Evolutionary conservation across 2,329 filamentous ascomycete genomes (phyloP).

Genomic region (Colletotrichum melonis): DNA sequence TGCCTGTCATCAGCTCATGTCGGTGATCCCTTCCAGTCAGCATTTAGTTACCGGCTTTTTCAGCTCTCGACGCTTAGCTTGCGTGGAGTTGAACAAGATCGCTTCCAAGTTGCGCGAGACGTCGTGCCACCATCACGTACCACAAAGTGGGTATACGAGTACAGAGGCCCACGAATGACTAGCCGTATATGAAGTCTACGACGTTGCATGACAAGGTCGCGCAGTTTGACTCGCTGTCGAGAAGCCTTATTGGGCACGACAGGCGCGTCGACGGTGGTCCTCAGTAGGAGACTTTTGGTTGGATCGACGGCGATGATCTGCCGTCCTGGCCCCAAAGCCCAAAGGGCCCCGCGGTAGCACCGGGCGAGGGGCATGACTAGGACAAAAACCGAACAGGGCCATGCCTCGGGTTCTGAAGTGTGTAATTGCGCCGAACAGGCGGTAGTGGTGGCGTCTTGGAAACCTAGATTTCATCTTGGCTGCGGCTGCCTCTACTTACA

Average conservation of each 20-base stretch:
- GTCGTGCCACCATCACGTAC: neutral
- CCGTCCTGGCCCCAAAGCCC: neutral
- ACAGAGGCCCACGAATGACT: neutral
- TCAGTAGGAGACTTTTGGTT: conserved; percentile 1
- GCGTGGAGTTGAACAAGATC: neutral
- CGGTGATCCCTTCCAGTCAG: conserved; percentile 4
- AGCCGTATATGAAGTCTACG: neutral
- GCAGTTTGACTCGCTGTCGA: neutral
- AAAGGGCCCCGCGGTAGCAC: conserved; percentile 19
- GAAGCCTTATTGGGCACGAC: neutral
- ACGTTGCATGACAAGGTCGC: neutral
- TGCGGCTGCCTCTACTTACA: neutral
- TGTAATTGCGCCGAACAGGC: conserved; percentile 29
- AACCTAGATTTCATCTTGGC: conserved; percentile 3
- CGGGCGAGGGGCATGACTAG: neutral
- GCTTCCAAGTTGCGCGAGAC: neutral
- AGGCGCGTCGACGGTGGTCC: neutral
- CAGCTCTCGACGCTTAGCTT: neutral
- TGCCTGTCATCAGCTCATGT: conserved; percentile 21
- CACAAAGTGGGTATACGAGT: neutral
- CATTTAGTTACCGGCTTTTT: neutral
- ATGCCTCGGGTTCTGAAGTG: conserved; percentile 3
- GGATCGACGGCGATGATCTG: conserved; percentile 23
- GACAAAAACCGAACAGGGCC: neutral
- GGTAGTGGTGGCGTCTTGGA: neutral